phyloP scores from a whole-genome alignment of 768 basidiomycete genomes.

The Phanerodontia chrysosporium region DNA sequence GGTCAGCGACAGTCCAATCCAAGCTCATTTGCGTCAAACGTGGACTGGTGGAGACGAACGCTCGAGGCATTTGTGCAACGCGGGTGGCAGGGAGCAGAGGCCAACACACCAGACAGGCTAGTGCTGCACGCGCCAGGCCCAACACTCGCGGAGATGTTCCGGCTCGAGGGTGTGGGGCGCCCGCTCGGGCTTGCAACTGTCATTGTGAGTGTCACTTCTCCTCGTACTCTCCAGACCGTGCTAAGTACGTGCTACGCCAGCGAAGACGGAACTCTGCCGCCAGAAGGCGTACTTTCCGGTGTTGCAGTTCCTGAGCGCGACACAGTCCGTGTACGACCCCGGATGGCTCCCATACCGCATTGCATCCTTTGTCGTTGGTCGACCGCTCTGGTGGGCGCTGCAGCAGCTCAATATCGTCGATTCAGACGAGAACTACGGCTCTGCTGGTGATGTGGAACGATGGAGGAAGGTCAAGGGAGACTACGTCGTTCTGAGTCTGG shows the following conservation, averaged over 20 bases:
- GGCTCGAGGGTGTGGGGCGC: conserved; percentile 68
- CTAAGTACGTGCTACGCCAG: conserved; percentile 41
- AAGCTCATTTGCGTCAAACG: conserved; percentile 70
- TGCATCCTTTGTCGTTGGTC: conserved; percentile 66
- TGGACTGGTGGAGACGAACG: conserved; percentile 83
- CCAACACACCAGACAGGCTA: conserved; percentile 40
- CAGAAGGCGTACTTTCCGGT: conserved; percentile 42
- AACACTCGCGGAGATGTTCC: conserved; percentile 51
- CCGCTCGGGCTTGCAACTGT: conserved; percentile 69
- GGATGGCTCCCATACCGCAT: conserved; percentile 68
- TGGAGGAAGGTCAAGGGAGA: conserved; percentile 64
- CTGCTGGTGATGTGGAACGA: conserved; percentile 37
- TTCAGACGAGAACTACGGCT: conserved; percentile 42
- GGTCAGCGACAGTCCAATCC: conserved; percentile 83
- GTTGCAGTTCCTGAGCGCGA: conserved; percentile 50
- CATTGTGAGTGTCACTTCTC: conserved; percentile 50
- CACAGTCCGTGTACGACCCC: conserved; percentile 61
- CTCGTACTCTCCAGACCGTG: not conserved
- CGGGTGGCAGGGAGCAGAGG: conserved; percentile 41
- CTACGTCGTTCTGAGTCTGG: conserved; percentile 61
- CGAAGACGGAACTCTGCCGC: conserved; percentile 62
- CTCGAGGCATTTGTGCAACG: conserved; percentile 56
- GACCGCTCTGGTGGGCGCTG: conserved; percentile 85
- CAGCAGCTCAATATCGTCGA: conserved; percentile 72
- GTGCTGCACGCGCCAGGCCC: conserved; percentile 52